phyloP scores from a whole-genome alignment of 306 rosid species.

The Vigna radiata region DNA sequence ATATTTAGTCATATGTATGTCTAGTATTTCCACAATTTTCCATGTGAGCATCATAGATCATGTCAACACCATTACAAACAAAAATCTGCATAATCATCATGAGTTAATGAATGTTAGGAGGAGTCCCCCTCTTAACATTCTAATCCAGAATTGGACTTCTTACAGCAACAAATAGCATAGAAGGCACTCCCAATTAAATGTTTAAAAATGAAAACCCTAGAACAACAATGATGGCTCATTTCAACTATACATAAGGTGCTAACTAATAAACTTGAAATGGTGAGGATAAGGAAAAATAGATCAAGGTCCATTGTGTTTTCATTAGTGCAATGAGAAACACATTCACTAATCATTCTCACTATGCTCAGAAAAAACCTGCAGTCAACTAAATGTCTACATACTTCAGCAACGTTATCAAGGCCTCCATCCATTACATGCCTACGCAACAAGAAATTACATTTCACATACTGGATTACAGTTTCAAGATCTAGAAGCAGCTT shows the following conservation, averaged over 20 bases:
- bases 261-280: background rate
- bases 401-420: background rate
- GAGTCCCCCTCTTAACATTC: background rate
- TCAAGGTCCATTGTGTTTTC: background rate
- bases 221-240: background rate
- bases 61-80: constrained; percentile 29
- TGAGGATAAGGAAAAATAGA: background rate
- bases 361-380: background rate
- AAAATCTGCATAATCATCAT: background rate
- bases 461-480: background rate
- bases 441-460: background rate
- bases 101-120: background rate
- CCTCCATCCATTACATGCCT: background rate
- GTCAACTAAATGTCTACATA: background rate
- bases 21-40: background rate
- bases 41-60: background rate
- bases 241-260: background rate
- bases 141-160: background rate
- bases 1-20: background rate
- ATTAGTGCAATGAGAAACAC: background rate
- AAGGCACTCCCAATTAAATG: background rate
- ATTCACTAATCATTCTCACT: background rate
- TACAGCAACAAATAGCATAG: background rate
- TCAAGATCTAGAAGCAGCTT: too few species aligned
- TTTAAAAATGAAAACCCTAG: background rate